Evolutionary conservation across 371 early-diverging fungal species (phyloP), one percentile per base, ranked within the genome.

Genomic region (Lichtheimia hyalospora): DNA sequence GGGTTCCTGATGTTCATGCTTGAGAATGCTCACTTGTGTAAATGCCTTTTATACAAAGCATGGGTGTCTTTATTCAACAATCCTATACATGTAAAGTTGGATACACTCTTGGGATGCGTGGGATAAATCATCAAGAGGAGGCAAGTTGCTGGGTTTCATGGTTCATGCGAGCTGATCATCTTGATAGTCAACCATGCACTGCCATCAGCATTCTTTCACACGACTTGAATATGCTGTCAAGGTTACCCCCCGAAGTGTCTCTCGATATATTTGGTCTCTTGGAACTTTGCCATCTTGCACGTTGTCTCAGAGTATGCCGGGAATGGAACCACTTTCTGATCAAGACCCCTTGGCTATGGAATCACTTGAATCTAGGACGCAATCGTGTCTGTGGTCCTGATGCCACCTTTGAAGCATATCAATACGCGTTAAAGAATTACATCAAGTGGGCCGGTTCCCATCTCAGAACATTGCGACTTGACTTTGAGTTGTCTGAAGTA

Each of bases 401-500:
- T 34, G 41, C n/a, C n/a, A 18, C 23, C 3, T n/a, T 21, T 14
- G 56, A 55, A 15, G 3, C 10, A 5, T 55, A 55, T 20, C 24
- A 34, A 3, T 10, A 43, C 18, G 44, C 24, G 21, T 44, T 55
- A 25, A 55, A 41, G 10, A 40, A 42, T 3, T 41, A 40, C 44
- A 41, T 55, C 21, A 34, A n/a, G 7, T 44, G 21, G 42, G 56
- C 56, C 14, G 56, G 56, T 25, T 20, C 39, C 13, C 56, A 55
- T 44, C 44, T 55, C 13, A 41, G 18, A n/a, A 42, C 41, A 25
- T 44, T 55, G 24, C 15, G 27, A 41, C 21, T 55, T 8, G 56
- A 55, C 28, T 21, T 55, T 44, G 56, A 55, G 42, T 16, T 55
- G n/a, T 55, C 56, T 20, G 56, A 55, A 27, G 44, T 24, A 5